Percentiles rank a stretch among this genome's conserved stretches.
Conservation (phyloP, 805 yeast genomes). For the Metschnikowia cubensis region DNA sequence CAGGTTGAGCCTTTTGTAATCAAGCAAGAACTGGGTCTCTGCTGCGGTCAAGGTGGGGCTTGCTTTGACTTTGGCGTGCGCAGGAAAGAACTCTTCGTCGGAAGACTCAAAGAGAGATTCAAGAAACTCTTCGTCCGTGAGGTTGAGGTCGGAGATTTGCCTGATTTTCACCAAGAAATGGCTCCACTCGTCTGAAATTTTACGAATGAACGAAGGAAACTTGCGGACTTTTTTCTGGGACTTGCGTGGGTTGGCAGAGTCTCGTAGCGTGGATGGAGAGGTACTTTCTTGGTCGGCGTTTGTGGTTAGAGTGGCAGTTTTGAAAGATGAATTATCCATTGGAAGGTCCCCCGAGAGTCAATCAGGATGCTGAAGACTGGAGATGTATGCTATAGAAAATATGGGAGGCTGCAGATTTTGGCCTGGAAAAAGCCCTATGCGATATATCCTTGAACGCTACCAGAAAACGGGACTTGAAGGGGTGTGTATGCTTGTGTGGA, state of each 20-base stretch:
- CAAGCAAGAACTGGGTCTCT: conserved; percentile 32
- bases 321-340: conserved; percentile 13
- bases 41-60: conserved; percentile 16
- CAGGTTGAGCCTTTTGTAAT: conserved; percentile 28
- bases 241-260: background rate
- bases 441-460: too few species aligned
- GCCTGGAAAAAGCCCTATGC: background rate
- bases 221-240: conserved; percentile 11
- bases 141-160: conserved; percentile 45
- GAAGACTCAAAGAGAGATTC: conserved; percentile 47
- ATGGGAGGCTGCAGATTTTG: background rate
- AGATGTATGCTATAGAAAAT: background rate
- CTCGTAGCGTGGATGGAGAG: conserved; percentile 7
- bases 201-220: conserved; percentile 31
- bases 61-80: conserved; percentile 17
- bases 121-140: conserved; percentile 46
- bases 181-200: conserved; percentile 38
- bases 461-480: background rate
- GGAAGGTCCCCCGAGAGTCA: conserved; percentile 4
- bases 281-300: conserved; percentile 10
- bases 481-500: background rate
- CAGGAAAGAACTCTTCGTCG: conserved; percentile 32
- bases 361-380: background rate
- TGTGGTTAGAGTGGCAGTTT: conserved; percentile 14
- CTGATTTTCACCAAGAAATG: conserved; percentile 31